Evolutionary conservation across 2,329 filamentous ascomycete genomes (phyloP).

Genomic region (Calonectria pteridis): DNA sequence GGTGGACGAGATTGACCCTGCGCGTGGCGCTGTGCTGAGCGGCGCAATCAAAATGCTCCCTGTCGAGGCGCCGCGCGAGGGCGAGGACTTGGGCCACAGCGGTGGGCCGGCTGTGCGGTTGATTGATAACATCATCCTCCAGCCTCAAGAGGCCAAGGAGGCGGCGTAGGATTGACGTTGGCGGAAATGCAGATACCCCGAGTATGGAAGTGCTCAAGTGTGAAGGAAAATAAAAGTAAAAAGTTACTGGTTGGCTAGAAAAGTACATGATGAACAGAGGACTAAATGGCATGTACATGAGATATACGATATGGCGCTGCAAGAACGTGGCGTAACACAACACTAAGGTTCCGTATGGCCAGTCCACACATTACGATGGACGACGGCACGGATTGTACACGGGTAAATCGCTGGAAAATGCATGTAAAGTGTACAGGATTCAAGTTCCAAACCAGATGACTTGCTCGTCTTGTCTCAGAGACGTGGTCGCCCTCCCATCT

Average conservation of each 20-base stretch:
- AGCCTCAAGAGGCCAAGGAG: conserved; percentile 49
- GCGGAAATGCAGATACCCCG: conserved; percentile 33
- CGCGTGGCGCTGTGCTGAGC: conserved; percentile 84
- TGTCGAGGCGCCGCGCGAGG: conserved; percentile 75
- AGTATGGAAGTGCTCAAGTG: conserved; percentile 31
- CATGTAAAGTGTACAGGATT: conserved; percentile 24
- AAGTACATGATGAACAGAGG: not conserved
- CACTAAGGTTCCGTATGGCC: not conserved
- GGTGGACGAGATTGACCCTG: conserved; percentile 75
- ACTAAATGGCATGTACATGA: conserved; percentile 15
- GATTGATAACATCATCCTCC: conserved; percentile 92
- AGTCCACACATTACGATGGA: not conserved
- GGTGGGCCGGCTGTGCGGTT: conserved; percentile 83
- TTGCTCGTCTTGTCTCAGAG: conserved; percentile 50
- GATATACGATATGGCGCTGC: not conserved
- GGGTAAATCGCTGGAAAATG: conserved; percentile 23
- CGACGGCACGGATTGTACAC: conserved; percentile 11
- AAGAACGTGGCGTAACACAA: conserved; percentile 3
- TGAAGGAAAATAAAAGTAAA: not conserved
- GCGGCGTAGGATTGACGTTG: conserved; percentile 17
- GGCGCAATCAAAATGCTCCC: conserved; percentile 92
- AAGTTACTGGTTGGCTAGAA: not conserved
- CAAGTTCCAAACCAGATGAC: not conserved
- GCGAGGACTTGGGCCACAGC: conserved; percentile 80
- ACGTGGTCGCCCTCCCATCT: conserved; percentile 63